Evolutionary conservation across 164 flowering plant species (phyloP).

Genomic region (Houttuynia cordata): DNA sequence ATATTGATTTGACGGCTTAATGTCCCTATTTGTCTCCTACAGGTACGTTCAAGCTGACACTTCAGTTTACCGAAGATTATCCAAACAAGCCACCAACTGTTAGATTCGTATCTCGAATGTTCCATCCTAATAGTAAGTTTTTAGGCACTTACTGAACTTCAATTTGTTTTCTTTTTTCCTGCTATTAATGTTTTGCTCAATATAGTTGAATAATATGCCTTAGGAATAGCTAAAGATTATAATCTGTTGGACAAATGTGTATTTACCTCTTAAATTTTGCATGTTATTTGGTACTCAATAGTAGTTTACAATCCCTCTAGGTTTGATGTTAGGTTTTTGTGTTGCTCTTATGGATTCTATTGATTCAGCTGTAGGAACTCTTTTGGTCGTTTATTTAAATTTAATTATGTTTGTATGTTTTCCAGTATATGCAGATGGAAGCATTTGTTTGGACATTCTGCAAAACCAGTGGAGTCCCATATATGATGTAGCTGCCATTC

Average conservation of each 20-base stretch:
- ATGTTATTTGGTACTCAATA: too few species aligned
- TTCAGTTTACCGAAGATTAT: slow-evolving; percentile 47
- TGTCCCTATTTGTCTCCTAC: slow-evolving; percentile 3
- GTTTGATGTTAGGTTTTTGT: too few species aligned
- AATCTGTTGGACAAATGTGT: too few species aligned
- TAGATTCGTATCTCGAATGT: slow-evolving; percentile 49
- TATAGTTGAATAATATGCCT: too few species aligned
- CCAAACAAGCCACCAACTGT: slow-evolving; percentile 58
- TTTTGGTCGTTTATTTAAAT: background rate
- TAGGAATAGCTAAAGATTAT: too few species aligned
- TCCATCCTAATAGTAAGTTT: slow-evolving; percentile 54
- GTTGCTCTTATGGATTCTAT: background rate
- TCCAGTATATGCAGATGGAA: slow-evolving; percentile 32
- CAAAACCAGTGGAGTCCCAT: slow-evolving; percentile 36
- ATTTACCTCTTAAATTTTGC: too few species aligned
- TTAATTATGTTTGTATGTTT: slow-evolving; percentile 2
- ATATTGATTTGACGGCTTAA: too few species aligned
- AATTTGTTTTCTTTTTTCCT: background rate
- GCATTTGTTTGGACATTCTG: slow-evolving; percentile 29
- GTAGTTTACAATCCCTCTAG: too few species aligned
- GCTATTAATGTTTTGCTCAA: background rate
- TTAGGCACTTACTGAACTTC: background rate
- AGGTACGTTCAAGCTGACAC: slow-evolving; percentile 55
- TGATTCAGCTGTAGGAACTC: background rate
- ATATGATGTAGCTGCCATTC: slow-evolving; percentile 31